Evolutionary conservation across 2,329 filamentous ascomycete genomes (phyloP).

Genomic region (Pezicula carpinea): DNA sequence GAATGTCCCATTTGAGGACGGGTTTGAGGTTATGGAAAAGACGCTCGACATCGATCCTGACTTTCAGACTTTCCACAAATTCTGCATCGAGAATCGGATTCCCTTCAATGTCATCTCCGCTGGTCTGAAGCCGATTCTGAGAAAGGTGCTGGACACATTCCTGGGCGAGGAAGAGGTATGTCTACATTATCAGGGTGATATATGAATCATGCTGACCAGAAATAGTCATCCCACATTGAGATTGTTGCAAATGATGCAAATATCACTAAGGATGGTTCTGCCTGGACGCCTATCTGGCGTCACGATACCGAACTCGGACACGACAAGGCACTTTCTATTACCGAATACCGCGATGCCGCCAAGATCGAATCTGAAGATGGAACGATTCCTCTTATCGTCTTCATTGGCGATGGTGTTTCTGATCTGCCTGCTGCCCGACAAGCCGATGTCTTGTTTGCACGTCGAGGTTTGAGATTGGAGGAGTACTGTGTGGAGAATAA

Average conservation of each 20-base stretch:
- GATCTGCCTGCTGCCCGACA: slow-evolving; percentile 62
- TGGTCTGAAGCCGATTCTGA: slow-evolving; percentile 59
- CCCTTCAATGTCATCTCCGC: slow-evolving; percentile 68
- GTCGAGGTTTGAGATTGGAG: slow-evolving; percentile 59
- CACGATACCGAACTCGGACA: slow-evolving; percentile 62
- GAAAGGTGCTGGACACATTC: slow-evolving; percentile 59
- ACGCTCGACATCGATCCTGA: slow-evolving; percentile 58
- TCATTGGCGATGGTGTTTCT: slow-evolving; percentile 66
- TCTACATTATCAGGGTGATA: background rate
- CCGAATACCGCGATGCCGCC: slow-evolving; percentile 52
- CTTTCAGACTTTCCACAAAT: slow-evolving; percentile 60
- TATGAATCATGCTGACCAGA: background rate
- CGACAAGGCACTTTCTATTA: slow-evolving; percentile 62
- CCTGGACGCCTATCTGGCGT: slow-evolving; percentile 64
- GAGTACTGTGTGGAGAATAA: slow-evolving; percentile 60
- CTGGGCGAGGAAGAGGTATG: slow-evolving; percentile 51
- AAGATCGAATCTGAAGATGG: slow-evolving; percentile 52
- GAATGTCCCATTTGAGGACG: slow-evolving; percentile 62
- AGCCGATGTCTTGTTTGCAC: slow-evolving; percentile 64
- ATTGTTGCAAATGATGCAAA: slow-evolving; percentile 65
- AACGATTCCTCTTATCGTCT: slow-evolving; percentile 61
- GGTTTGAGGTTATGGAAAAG: slow-evolving; percentile 60
- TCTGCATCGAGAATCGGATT: slow-evolving; percentile 57
- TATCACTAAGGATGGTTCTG: slow-evolving; percentile 51
- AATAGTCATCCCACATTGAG: slow-evolving; percentile 46